phyloP scores from a whole-genome alignment of 176 grass and related monocot species.

The Lolium multiflorum region DNA sequence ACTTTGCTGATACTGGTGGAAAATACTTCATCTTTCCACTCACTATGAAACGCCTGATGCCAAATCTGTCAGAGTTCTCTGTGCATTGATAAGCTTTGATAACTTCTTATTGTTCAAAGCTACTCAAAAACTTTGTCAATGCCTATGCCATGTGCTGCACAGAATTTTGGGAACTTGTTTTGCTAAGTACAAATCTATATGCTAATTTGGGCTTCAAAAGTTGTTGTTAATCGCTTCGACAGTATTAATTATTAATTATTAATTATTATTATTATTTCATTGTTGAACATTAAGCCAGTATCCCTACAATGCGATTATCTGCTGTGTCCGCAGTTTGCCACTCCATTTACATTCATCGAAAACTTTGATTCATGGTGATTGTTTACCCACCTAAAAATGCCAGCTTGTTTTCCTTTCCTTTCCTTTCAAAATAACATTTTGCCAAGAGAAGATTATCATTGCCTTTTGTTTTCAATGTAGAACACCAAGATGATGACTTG shows the following conservation, averaged over 20 bases:
- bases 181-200: not conserved
- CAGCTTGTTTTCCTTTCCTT: slow-evolving; percentile 17
- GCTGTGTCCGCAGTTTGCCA: not conserved
- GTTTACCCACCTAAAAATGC: not conserved
- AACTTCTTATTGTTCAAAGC: not conserved
- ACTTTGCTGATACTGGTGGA: not conserved
- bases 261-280: not conserved
- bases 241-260: too few relatives aligned
- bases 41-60: not conserved
- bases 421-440: not conserved
- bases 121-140: not conserved
- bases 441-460: not conserved
- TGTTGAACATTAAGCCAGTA: not conserved
- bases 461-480: slow-evolving; percentile 33
- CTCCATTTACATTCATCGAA: not conserved
- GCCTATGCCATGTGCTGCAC: not conserved
- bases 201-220: not conserved
- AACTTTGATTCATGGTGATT: not conserved
- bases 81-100: not conserved
- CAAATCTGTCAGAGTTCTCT: not conserved
- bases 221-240: not conserved
- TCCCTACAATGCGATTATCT: not conserved
- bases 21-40: too few relatives aligned
- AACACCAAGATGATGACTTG: slow-evolving; percentile 43
- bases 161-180: not conserved